phyloP scores from a whole-genome alignment of 2,329 filamentous ascomycete genomes.

The Aspergillus uvarum region DNA sequence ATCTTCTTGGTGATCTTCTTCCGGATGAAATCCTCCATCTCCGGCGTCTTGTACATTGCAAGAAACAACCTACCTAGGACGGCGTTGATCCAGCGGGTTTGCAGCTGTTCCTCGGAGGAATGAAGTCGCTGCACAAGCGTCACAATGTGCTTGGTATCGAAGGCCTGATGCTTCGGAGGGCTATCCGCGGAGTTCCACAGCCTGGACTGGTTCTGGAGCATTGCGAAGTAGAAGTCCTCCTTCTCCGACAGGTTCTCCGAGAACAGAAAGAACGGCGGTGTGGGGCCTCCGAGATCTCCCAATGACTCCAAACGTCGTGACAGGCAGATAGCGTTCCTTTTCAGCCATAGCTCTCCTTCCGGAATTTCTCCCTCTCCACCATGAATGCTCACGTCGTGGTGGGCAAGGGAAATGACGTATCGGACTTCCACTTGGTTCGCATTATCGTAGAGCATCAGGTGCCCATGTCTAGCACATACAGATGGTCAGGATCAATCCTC shows the following conservation, averaged over 20 bases:
- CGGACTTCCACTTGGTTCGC: slow-evolving; percentile 92
- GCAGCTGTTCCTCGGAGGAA: slow-evolving; percentile 84
- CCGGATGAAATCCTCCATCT: slow-evolving; percentile 75
- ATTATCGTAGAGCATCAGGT: slow-evolving; percentile 97
- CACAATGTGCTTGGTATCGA: slow-evolving; percentile 83
- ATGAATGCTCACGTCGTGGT: slow-evolving; percentile 79
- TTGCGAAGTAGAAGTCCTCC: slow-evolving; percentile 95
- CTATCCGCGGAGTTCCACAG: slow-evolving; percentile 56
- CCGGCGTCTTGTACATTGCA: slow-evolving; percentile 78
- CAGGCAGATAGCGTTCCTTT: slow-evolving; percentile 83
- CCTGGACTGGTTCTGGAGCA: slow-evolving; percentile 80
- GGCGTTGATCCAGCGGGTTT: slow-evolving; percentile 92
- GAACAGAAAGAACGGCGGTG: slow-evolving; percentile 90
- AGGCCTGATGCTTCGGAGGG: slow-evolving; percentile 69
- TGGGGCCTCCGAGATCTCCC: slow-evolving; percentile 56
- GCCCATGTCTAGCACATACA: slow-evolving; percentile 67
- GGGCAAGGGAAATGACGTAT: slow-evolving; percentile 88
- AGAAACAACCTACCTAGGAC: slow-evolving; percentile 85
- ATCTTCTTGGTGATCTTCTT: slow-evolving; percentile 96
- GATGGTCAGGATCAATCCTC: slow-evolving; percentile 18
- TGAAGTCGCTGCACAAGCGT: slow-evolving; percentile 86
- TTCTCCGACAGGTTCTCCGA: slow-evolving; percentile 95
- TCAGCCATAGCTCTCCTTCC: slow-evolving; percentile 94
- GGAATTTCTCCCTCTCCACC: slow-evolving; percentile 75
- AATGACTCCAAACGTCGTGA: slow-evolving; percentile 60